phyloP scores from a whole-genome alignment of 306 rosid genomes.

The Cucurbita moschata region DNA sequence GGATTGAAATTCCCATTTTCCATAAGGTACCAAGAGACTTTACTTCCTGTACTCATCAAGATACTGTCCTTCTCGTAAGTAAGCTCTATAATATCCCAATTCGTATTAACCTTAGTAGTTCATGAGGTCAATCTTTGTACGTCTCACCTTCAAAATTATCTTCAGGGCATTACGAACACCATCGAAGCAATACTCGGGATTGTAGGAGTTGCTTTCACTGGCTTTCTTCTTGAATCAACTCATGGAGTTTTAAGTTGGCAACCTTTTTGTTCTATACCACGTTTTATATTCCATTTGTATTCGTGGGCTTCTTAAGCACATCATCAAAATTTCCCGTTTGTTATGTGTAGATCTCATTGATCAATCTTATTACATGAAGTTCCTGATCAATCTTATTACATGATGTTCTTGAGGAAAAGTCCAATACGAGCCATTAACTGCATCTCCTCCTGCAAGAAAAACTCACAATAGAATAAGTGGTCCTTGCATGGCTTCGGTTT shows the following conservation, averaged over 20 bases:
- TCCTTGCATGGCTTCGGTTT: too few species aligned
- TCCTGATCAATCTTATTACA: slow-evolving; percentile 39
- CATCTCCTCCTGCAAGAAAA: neutral
- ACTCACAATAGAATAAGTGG: too few species aligned
- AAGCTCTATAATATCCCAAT: neutral
- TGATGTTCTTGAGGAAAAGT: neutral
- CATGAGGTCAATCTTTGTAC: neutral
- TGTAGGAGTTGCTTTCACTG: slow-evolving; percentile 87
- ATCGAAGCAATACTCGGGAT: slow-evolving; percentile 92
- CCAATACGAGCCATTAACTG: neutral
- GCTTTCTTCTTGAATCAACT: slow-evolving; percentile 81
- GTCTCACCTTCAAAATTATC: neutral
- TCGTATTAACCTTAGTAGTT: neutral
- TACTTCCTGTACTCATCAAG: slow-evolving; percentile 97
- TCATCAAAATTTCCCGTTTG: slow-evolving; percentile 5
- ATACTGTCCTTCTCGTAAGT: slow-evolving; percentile 77
- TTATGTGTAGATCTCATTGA: slow-evolving; percentile 51
- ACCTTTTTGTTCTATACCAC: neutral
- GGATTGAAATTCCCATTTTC: slow-evolving; percentile 9
- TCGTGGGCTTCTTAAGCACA: neutral
- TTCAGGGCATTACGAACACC: slow-evolving; percentile 87
- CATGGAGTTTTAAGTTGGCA: slow-evolving; percentile 83
- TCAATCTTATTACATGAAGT: too few species aligned
- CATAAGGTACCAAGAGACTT: slow-evolving; percentile 35
- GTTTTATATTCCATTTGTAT: neutral